A percentile compares a stretch with the other conserved stretches of the same genome.
These are phyloP conservation scores for Penicillium soppii DNA, from an alignment of 495 filamentous ascomycete species.

Conservation along the genomic window DNA sequence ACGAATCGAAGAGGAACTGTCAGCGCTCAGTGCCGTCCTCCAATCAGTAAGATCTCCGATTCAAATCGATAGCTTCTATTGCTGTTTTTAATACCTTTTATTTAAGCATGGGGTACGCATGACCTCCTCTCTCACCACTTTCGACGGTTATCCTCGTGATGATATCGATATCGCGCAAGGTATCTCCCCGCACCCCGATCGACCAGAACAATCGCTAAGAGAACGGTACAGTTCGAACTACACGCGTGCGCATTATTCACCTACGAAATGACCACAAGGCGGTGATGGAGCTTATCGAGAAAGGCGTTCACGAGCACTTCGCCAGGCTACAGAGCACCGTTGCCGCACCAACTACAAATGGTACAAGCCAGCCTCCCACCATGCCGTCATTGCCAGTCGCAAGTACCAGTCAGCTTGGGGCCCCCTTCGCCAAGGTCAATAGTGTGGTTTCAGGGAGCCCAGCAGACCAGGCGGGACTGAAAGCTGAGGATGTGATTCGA, in stretches of 20 bases:
- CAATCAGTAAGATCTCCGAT: constrained; percentile 64
- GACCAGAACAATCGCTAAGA: constrained; percentile 14
- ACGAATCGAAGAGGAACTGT: constrained; percentile 78
- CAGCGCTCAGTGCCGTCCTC: constrained; percentile 78
- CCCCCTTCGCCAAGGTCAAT: constrained; percentile 89
- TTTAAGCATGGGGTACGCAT: constrained; percentile 86
- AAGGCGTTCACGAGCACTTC: constrained; percentile 74
- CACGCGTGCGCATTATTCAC: constrained; percentile 82
- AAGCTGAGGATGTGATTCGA: constrained; percentile 76
- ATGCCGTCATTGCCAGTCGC: constrained; percentile 7
- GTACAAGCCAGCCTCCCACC: constrained; percentile 30
- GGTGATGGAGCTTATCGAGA: constrained; percentile 79
- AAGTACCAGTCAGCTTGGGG: constrained; percentile 49
- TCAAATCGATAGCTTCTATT: not conserved
- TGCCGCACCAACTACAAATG: constrained; percentile 22
- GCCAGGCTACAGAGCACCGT: constrained; percentile 35
- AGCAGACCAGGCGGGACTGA: constrained; percentile 79
- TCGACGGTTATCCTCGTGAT: constrained; percentile 88
- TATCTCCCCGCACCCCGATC: constrained; percentile 39
- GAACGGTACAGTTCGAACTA: constrained; percentile 71
- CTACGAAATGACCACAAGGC: constrained; percentile 92
- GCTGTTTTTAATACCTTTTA: constrained; percentile 9
- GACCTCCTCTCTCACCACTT: constrained; percentile 83
- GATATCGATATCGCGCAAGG: constrained; percentile 96
- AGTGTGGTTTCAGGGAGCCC: constrained; percentile 76